Base-by-base conservation (phyloP, 257 asterid species). In the Primulina eburnea region DNA sequence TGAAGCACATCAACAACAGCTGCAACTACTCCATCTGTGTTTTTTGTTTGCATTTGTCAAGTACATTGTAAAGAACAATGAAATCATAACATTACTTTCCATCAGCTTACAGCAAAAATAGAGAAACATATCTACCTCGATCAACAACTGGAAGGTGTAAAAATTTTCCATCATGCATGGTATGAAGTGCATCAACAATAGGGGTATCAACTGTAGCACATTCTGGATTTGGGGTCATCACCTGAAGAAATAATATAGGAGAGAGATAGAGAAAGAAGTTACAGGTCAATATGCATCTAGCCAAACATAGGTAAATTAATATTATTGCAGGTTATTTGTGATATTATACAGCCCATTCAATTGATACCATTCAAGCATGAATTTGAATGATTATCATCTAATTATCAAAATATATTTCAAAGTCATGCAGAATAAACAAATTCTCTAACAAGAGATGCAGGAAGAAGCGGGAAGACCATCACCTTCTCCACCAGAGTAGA, bases 221-320 rank as follows among this genome's bases (percentile, higher is more conserved):
- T 85, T 94, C 96, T 62, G 99, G 99, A 75, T 86, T 91, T 56
- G 93, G 88, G 60, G 97, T 89, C 97, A 94, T 91, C 74, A 89
- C 97, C 99, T 94, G 76, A 30, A 74, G 69, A 70, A 56, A 73
- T 62, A 66, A 71, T 38, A 69, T 6, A 37, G 32, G 62, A 74
- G 61, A 50, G 50, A 29, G 16, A 30, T 9, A n/a, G 11, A 30
- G 29, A 24, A 61, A 67, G 26, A 38, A 72, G 18, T 24, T 47
- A 64, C 11, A 68, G 7, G 47, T 62, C 57, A 38, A 67, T 50
- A 47, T 21, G 60, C 18, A 38, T 37, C 76, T 65, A 33, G 29
- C 11, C 2, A 37, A 35, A 53, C 67, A 34, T 6, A 21, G 16
- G 47, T 12, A 73, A 60, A 5, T 62, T 50, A 50, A 7, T 18